Base-by-base conservation (phyloP, 1,284 basidiomycete genomes). In the Malassezia arunalokei region DNA sequence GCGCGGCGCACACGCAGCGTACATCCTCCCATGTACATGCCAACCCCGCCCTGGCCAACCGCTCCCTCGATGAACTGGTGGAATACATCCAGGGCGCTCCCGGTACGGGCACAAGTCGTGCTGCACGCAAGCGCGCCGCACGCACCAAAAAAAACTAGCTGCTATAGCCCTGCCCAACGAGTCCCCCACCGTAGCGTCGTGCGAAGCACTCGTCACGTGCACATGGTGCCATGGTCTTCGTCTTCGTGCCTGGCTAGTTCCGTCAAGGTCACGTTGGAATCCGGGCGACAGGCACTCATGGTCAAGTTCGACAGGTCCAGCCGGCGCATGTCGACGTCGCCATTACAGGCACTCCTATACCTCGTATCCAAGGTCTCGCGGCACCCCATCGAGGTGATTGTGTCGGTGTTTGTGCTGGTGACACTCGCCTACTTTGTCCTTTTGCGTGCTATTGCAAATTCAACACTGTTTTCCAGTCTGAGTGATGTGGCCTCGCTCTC, bases 391-490 rank as follows among this genome's bases (percentile, higher is more conserved):
- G 90, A 95, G 74, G 84, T 85, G 20, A 87, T 92, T 62, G 87
- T 92, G 51, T 81, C 82, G 68, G 84, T 86, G 75, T 87, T 83
- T 72, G 81, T 90, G 68, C 74, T 89, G 56, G 85, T 85, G 32
- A 94, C 90, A 3, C 79, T 94, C 39, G 84, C 85, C 45, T 94
- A 94, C 75, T 91, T 94, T 73, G 86, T 90, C 73, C 80, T 92
- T 57, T 79, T 95, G 52, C 81, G 82, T 57, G 85, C 86, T 40
- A 83, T 91, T 72, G 87, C 87, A 43, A 74, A 76, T 45, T 77
- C 75, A 29, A 74, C 76, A 54, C 39, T 55, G 77, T 79, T 71
- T 75, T 70, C 58, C 60, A 66, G 54, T 60, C 63, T 47, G 57
- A 68, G 48, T 30, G 53, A 55, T 37, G 53, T 49, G 6, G 46